Conservation (phyloP, 2,329 filamentous ascomycete genomes). For the Nannizzia gypsea region DNA sequence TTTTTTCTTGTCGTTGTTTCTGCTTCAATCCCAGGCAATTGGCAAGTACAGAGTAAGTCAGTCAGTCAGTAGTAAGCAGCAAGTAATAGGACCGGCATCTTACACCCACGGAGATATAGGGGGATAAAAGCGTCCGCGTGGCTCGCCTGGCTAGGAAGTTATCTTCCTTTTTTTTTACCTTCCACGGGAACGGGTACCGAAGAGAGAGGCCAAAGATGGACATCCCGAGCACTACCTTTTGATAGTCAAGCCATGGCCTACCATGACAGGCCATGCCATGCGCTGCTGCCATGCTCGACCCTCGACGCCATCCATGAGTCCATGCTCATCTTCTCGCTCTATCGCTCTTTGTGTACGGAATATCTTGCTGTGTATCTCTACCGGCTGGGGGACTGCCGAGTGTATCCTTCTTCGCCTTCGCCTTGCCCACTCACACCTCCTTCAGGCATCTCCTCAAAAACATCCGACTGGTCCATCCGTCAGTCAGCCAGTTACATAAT, state of each 20-base stretch:
- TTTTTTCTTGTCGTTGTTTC: background rate
- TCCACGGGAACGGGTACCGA: no score
- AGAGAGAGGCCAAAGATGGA: no score
- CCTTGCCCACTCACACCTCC: background rate
- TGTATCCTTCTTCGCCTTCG: background rate
- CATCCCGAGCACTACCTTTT: no score
- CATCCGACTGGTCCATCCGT: background rate
- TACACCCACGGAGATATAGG: background rate
- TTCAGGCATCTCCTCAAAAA: background rate
- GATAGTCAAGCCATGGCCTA: no score
- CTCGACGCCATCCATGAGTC: no score
- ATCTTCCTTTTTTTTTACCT: no score
- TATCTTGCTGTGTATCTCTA: background rate
- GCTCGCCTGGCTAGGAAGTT: no score
- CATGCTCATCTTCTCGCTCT: no score
- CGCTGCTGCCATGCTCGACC: background rate
- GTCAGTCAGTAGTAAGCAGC: no score
- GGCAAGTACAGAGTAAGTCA: no score
- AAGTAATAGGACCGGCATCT: no score
- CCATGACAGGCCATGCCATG: background rate
- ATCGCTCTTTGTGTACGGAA: background rate
- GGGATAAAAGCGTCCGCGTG: background rate
- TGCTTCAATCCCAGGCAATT: no score
- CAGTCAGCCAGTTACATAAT: background rate
- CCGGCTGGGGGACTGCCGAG: background rate